Conservation (phyloP, 495 filamentous ascomycete genomes). For the Lasiosphaeria miniovina region DNA sequence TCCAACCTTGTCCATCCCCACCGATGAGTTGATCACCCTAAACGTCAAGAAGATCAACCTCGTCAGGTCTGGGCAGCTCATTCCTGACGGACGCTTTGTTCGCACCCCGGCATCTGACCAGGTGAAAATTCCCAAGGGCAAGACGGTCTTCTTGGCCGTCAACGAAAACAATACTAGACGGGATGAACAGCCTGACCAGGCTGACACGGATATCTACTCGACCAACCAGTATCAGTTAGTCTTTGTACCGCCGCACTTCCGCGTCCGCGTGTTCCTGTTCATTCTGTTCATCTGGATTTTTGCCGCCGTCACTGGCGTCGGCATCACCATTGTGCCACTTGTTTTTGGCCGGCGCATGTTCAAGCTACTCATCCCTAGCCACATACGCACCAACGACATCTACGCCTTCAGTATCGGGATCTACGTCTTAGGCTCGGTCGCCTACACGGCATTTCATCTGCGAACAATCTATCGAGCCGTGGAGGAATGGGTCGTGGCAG, state of each 20-base stretch:
- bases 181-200: slow-evolving; percentile 50
- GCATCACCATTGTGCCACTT: slow-evolving; percentile 79
- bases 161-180: slow-evolving; percentile 63
- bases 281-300: slow-evolving; percentile 91
- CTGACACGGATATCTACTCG: slow-evolving; percentile 65
- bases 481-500: slow-evolving; percentile 24
- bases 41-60: slow-evolving; percentile 33
- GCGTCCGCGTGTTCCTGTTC: slow-evolving; percentile 74
- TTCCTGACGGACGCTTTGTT: slow-evolving; percentile 78
- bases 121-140: slow-evolving; percentile 85
- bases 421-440: slow-evolving; percentile 65
- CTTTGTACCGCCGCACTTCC: slow-evolving; percentile 87
- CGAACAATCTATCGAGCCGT: slow-evolving; percentile 41
- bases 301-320: slow-evolving; percentile 86
- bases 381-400: slow-evolving; percentile 82
- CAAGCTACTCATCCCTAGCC: slow-evolving; percentile 58
- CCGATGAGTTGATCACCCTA: slow-evolving; percentile 23
- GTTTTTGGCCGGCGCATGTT: slow-evolving; percentile 79
- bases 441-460: slow-evolving; percentile 57
- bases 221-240: slow-evolving; percentile 72
- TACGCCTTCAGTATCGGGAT: slow-evolving; percentile 92
- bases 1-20: slow-evolving; percentile 22
- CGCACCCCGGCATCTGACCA: slow-evolving; percentile 88
- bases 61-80: slow-evolving; percentile 42
- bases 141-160: slow-evolving; percentile 76